A percentile compares a stretch with the other conserved stretches of the same genome.
Conservation (phyloP, 768 basidiomycete genomes). For the Leccinum incarnatum region DNA sequence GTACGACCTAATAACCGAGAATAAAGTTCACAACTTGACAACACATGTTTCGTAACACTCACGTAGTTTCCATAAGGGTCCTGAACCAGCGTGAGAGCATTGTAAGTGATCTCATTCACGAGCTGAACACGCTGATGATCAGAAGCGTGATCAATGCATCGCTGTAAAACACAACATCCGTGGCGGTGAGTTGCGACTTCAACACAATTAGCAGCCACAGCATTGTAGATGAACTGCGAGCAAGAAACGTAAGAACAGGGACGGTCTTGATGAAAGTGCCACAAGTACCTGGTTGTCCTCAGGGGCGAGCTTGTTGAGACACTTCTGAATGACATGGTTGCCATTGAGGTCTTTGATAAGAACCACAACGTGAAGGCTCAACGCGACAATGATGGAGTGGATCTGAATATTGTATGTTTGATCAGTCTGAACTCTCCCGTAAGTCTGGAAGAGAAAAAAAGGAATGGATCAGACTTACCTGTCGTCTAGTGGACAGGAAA, state of each 20-base stretch:
- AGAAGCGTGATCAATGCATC: conserved; percentile 97
- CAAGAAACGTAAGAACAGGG: neutral
- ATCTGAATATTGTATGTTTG: conserved; percentile 86
- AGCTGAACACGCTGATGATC: conserved; percentile 94
- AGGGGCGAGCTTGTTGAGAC: conserved; percentile 94
- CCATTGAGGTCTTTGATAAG: conserved; percentile 98
- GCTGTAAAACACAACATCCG: conserved; percentile 96
- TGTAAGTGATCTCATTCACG: conserved; percentile 98
- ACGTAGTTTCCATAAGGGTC: conserved; percentile 96
- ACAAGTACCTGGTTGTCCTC: conserved; percentile 90
- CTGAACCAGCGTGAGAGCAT: conserved; percentile 95
- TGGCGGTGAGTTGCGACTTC: conserved; percentile 98
- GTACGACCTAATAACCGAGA: conserved; percentile 65
- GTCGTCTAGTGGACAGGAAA: conserved; percentile 91
- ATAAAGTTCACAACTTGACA: neutral
- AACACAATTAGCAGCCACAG: conserved; percentile 97
- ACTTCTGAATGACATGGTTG: conserved; percentile 99
- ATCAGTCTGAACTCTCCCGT: conserved; percentile 67
- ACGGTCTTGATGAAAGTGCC: neutral
- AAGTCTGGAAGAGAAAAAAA: conserved; percentile 47
- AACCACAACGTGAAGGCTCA: conserved; percentile 96
- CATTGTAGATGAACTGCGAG: conserved; percentile 93
- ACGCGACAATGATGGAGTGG: conserved; percentile 92
- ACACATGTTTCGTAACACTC: conserved; percentile 24
- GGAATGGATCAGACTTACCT: conserved; percentile 56